Base-by-base conservation (phyloP, 2,329 filamentous ascomycete species). In the Colletotrichum abscissum region DNA sequence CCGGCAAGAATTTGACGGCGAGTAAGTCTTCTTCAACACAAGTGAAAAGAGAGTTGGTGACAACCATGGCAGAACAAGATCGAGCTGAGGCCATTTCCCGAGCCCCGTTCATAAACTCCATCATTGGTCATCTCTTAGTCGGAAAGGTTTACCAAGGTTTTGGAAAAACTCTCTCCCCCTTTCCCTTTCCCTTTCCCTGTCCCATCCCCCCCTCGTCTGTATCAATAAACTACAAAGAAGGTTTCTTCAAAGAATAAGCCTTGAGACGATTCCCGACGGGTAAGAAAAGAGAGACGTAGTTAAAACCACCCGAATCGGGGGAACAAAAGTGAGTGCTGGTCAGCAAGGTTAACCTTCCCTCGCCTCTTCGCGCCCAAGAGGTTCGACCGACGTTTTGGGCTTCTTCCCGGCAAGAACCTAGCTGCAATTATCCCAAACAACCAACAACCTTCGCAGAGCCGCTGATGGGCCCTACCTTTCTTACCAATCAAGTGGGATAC, bases 311-410 rank as follows among this genome's bases (percentile, higher is more conserved):
- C 42, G 42, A 19, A 49, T 49, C 19, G 42, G 14, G 14, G 14
- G 5, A 42, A 4, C n/a, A n/a, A 16, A 16, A 16, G 2, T 16
- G 7, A n/a, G 19, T n/a, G 42, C 5, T n/a, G 5, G 38, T 19
- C 9, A 4, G 42, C 62, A 19, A 54, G 46, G 46, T 54, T 30
- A 26, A n/a, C 46, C 62, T 49, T 55, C 46, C 62, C 46, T 38
- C 62, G 30, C n/a, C 19, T 24, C 26, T 64, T 64, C 62, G 62
- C 62, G 62, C 30, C 22, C 26, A 54, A 24, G 46, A n/a, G 30
- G 46, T 55, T 35, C 62, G 62, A 54, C 62, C 62, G 62, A 64
- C 62, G 30, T 55, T 55, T 64, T 64, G 62, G 62, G 52, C 26
- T 35, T 33, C 19, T 24, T 30, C 14, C 49, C 54, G 14, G 46